Conservation (phyloP, 352 stramenopile species). For the Pythium coloratum region DNA sequence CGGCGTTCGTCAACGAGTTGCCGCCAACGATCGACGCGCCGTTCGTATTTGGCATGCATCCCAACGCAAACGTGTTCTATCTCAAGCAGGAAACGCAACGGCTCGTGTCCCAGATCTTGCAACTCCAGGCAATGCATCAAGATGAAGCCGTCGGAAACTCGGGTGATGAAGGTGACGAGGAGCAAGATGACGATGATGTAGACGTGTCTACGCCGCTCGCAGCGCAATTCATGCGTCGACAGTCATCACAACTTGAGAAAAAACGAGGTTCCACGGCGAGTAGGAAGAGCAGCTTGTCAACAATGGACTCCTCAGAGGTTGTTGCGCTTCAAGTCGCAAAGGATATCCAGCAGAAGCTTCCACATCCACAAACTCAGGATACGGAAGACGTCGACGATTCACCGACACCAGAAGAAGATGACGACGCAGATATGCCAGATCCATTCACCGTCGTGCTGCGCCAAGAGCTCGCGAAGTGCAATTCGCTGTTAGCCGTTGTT, state of each 20-base stretch:
- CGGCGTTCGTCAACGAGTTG: constrained; percentile 47
- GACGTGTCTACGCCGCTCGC: neutral
- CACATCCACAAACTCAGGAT: neutral
- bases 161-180: neutral
- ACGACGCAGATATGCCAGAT: constrained; percentile 27
- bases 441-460: constrained; percentile 63
- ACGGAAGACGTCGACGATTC: neutral
- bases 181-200: constrained; percentile 8
- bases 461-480: constrained; percentile 62
- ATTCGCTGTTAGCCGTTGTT: constrained; percentile 45
- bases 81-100: constrained; percentile 55
- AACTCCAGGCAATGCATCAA: constrained; percentile 35
- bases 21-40: constrained; percentile 46
- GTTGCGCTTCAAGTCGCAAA: constrained; percentile 17
- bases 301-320: neutral
- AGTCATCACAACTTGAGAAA: constrained; percentile 8
- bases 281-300: neutral
- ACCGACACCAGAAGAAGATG: neutral
- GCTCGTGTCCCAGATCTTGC: constrained; percentile 38
- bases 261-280: neutral
- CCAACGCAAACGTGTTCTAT: constrained; percentile 75
- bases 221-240: neutral
- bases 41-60: constrained; percentile 82
- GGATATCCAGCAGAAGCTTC: constrained; percentile 29
- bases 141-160: neutral